These are phyloP conservation scores for Chalaropsis thielavioides DNA, from an alignment of 2,329 filamentous ascomycete species.

Conservation along the genomic window DNA sequence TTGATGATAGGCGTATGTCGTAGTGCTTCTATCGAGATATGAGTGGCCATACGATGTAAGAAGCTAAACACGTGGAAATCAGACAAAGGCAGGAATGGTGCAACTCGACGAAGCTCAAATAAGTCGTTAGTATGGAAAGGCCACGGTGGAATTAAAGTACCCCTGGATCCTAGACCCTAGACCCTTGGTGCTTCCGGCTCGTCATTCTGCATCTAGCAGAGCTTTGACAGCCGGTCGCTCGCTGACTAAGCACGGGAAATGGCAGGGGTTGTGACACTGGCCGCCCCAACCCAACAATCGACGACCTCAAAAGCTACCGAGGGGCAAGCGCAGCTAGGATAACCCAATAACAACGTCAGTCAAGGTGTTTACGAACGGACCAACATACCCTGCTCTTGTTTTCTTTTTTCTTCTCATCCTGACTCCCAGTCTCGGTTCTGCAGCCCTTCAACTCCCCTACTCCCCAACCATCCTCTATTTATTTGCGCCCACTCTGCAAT, in stretches of 20 bases:
- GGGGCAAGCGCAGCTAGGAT: too few species aligned
- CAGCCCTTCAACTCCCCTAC: too few species aligned
- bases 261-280: neutral
- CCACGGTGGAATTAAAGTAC: neutral
- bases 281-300: neutral
- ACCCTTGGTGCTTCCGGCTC: neutral
- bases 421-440: too few species aligned
- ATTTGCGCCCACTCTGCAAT: neutral
- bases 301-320: neutral
- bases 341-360: neutral
- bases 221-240: neutral
- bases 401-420: neutral
- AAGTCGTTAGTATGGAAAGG: neutral
- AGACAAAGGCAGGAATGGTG: neutral
- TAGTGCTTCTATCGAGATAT: neutral
- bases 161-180: neutral
- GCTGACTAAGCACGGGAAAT: neutral
- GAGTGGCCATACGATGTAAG: neutral
- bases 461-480: too few species aligned
- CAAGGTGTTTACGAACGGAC: neutral
- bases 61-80: neutral
- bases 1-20: neutral
- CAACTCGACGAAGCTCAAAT: neutral
- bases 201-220: neutral
- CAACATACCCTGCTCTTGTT: neutral